Evolutionary conservation across 108 stramenopile genomes (phyloP), one percentile per base, ranked within the genome.

Genomic region (Cyclotella sp.): DNA sequence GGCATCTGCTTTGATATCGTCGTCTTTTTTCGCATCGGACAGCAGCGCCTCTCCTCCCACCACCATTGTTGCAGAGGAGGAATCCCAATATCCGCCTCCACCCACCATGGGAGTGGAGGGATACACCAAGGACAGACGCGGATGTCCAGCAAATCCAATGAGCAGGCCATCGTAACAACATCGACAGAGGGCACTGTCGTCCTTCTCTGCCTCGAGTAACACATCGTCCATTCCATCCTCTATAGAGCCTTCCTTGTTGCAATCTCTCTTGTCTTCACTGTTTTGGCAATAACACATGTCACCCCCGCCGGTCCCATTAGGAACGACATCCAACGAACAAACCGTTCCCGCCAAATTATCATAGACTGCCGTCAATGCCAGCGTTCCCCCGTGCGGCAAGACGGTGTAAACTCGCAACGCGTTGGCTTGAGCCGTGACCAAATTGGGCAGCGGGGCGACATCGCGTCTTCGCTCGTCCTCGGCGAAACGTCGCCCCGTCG

Each of bases 351-450:
- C 91, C 22, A 95, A 49, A 73, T 95, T 85, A 40, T 89, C 69
- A 70, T 88, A 92, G 11, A 80, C 75, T n/a, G 85, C 73, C 13
- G 85, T 68, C 4, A 90, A 34, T 11, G 83, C 60, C 46, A 95
- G 53, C 47, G 84, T 90, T 7, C 89, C 90, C 24, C 86, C 90
- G 24, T 81, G 58, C 1, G 83, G 72, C 14, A 85, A 67, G 9
- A 93, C 58, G 21, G 79, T 75, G 67, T 92, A 93, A 19, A 95
- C 75, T 3, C 81, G 77, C 15, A 95, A 61, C 10, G 92, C 81
- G n/a, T 86, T 89, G 19, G 86, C 82, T 44, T 92, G 85, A 3
- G 94, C 94, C 22, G 92, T 95, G 60, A 95, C 88, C 67, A 95
- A 75, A 73, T 95, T 89, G 13, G 90, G 91, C n/a, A 88, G 30